Evolutionary conservation across 1,284 basidiomycete species (phyloP).

Genomic region (Trametes versicolor): DNA sequence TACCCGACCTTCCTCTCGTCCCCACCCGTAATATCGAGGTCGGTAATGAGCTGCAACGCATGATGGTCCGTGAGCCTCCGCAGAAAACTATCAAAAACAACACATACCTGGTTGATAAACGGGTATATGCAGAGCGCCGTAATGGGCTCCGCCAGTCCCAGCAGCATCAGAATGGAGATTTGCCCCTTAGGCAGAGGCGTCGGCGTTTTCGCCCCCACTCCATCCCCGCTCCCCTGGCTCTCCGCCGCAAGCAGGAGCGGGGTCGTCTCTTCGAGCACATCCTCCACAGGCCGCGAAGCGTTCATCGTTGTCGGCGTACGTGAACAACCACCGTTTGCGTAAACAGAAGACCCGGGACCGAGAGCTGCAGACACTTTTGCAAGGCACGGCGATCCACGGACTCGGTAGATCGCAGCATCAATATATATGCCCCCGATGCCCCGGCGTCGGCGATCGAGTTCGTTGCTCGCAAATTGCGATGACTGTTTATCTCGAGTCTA

Average conservation of each 20-base stretch:
- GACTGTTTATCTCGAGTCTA: no score
- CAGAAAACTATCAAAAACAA: not conserved
- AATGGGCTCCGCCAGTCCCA: conserved; percentile 63
- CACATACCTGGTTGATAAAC: conserved; percentile 64
- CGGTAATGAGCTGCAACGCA: conserved; percentile 57
- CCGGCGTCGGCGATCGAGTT: no score
- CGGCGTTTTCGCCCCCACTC: conserved; percentile 10
- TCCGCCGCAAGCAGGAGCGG: conserved; percentile 18
- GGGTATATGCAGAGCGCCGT: conserved; percentile 64
- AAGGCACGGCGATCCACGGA: no score
- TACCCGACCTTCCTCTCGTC: conserved; percentile 69
- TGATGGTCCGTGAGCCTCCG: not conserved
- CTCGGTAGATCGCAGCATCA: no score
- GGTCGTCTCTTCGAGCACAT: conserved; percentile 16
- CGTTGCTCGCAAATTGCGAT: no score
- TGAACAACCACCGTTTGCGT: not conserved
- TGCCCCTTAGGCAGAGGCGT: conserved; percentile 67
- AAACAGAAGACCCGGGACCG: no score
- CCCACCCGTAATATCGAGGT: conserved; percentile 64
- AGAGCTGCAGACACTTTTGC: no score
- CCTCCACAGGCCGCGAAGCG: conserved; percentile 10
- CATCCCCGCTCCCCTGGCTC: not conserved
- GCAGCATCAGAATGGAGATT: conserved; percentile 57
- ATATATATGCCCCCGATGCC: no score
- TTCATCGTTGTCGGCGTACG: conserved; percentile 4